Conservation (phyloP, 2,329 filamentous ascomycete genomes). For the Ceratocystis diversiconidia region DNA sequence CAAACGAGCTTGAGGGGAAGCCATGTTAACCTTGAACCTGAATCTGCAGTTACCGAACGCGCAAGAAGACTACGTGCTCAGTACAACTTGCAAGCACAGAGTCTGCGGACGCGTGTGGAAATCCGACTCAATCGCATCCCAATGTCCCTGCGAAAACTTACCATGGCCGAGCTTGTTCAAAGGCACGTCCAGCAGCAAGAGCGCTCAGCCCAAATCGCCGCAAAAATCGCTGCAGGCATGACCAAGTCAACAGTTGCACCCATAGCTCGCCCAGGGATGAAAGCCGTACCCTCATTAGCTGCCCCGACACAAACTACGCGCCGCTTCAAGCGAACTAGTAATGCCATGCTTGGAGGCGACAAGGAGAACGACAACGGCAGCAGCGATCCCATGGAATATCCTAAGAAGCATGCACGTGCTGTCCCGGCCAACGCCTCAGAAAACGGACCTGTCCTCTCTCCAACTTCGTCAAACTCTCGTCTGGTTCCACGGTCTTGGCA, state of each 20-base stretch:
- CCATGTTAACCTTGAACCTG: constrained; percentile 2
- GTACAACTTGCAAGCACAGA: constrained; percentile 76
- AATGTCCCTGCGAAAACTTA: constrained; percentile 58
- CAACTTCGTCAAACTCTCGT: constrained; percentile 68
- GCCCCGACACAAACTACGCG: constrained; percentile 13
- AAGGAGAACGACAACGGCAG: constrained; percentile 58
- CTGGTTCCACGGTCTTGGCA: constrained; percentile 33
- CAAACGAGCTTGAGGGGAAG: background rate
- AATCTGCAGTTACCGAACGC: constrained; percentile 59
- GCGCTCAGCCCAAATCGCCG: constrained; percentile 19
- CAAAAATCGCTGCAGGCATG: constrained; percentile 20
- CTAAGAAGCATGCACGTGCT: constrained; percentile 51
- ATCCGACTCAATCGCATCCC: constrained; percentile 90
- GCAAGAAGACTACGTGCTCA: constrained; percentile 77
- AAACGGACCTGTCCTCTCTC: constrained; percentile 56
- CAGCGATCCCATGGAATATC: constrained; percentile 36
- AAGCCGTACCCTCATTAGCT: constrained; percentile 11
- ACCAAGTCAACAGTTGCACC: constrained; percentile 25
- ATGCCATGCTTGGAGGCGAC: constrained; percentile 46
- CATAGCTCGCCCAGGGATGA: constrained; percentile 19
- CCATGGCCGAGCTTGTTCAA: constrained; percentile 62
- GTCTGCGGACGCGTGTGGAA: constrained; percentile 72
- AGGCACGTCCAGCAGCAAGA: constrained; percentile 35
- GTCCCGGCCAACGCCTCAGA: constrained; percentile 28
- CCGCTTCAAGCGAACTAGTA: constrained; percentile 31